Evolutionary conservation across 306 rosid species (phyloP), one percentile per base, ranked within the genome.

Genomic region (Elaeagnus macrophylla): DNA sequence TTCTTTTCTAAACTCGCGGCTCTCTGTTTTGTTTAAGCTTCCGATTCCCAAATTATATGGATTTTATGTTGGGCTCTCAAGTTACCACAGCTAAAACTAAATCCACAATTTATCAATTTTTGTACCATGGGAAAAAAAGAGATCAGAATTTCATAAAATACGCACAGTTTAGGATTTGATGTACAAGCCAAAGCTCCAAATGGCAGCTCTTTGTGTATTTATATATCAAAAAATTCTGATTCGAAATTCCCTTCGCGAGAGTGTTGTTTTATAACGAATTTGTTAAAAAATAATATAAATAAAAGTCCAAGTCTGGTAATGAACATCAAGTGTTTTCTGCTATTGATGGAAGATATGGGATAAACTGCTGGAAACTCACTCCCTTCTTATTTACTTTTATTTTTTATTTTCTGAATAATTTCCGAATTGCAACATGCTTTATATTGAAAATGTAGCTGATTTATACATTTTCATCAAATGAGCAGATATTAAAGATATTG

Each of bases 401-500:
- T 6, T 14, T 8, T 38, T 38, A 6, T 54, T 2, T 54, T 41
- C 18, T 54, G 5, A 16, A n/a, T 32, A 13, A 17, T n/a, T 18
- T 48, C 37, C n/a, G 17, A 32, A 17, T 38, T 61, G 39, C 39
- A 54, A 8, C 42, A 11, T 15, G 5, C 9, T 38, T 0, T 18
- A 39, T 20, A 13, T 61, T 19, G 48, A 25, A 38, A 7, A 47
- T 12, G 43, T 18, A 14, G 12, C 0, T 35, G 13, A 19, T 42
- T 42, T 46, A 19, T 7, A 48, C 48, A 50, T 11, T 9, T 37
- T 49, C 64, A 57, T 44, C 0, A 14, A 1, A 6, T 37, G 6
- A 53, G 66, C 90, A 90, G 97, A 90, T 90, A 57, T 35, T 86
- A 57, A 90, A 81, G 42, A 86, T 90, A 67, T 53, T 86, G 72